A percentile compares a stretch with the other conserved stretches of the same genome.
Conservation (phyloP, 2,329 filamentous ascomycete genomes). For the Tolypocladium amazonense region DNA sequence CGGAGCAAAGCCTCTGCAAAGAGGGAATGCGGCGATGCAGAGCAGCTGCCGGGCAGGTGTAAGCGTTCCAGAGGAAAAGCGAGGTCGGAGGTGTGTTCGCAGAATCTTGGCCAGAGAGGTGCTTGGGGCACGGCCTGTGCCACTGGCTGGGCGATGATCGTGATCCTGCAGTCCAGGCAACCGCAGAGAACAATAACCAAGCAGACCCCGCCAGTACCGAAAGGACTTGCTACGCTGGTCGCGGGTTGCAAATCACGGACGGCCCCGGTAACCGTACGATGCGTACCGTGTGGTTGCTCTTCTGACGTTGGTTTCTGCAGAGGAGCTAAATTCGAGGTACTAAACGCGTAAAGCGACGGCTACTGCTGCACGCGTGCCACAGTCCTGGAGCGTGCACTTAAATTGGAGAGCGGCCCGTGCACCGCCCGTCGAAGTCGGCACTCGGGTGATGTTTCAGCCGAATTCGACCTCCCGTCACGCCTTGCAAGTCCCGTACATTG, state of each 20-base stretch:
- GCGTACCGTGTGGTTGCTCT: neutral
- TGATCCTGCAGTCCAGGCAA: neutral
- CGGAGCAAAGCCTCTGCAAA: neutral
- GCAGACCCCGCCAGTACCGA: neutral
- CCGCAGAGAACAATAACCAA: neutral
- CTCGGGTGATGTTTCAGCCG: conserved; percentile 1
- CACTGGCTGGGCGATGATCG: neutral
- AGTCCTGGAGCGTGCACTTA: neutral
- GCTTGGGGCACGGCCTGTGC: neutral
- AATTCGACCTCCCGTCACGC: neutral
- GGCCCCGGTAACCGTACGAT: neutral
- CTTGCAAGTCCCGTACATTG: too few relatives aligned
- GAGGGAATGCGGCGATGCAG: neutral
- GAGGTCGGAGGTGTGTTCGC: neutral
- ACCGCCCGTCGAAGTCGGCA: neutral
- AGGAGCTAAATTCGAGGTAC: neutral
- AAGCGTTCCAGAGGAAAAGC: neutral
- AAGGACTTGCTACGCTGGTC: neutral
- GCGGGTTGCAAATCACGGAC: neutral
- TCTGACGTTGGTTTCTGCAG: neutral
- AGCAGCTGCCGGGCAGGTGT: neutral
- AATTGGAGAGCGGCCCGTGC: neutral
- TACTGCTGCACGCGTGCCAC: neutral
- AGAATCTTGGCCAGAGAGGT: neutral
- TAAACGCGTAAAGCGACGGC: neutral